Conservation (phyloP, 2,329 filamentous ascomycete species). For the Pyricularia sp. region DNA sequence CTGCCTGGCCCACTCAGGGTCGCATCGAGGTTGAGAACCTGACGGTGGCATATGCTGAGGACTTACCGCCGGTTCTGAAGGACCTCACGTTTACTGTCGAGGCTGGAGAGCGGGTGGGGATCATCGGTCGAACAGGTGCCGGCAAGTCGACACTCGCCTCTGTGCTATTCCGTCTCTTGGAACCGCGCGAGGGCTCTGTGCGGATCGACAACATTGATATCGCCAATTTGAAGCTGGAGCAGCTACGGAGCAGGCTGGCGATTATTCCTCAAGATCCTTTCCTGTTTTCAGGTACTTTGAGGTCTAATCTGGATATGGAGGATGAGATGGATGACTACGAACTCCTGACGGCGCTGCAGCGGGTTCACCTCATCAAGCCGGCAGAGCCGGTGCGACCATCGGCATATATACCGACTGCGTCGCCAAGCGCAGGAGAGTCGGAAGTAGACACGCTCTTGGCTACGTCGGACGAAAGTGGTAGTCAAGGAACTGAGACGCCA, state of each 20-base stretch:
- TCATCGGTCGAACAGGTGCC: conserved; percentile 52
- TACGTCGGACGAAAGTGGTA: neutral
- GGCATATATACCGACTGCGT: neutral
- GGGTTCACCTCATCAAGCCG: conserved; percentile 42
- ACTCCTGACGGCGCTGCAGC: conserved; percentile 44
- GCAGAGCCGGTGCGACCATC: conserved; percentile 22
- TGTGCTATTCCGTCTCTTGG: conserved; percentile 47
- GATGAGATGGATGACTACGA: conserved; percentile 46
- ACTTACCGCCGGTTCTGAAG: conserved; percentile 23
- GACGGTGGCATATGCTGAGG: conserved; percentile 21
- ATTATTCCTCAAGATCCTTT: conserved; percentile 59
- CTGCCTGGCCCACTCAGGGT: conserved; percentile 28
- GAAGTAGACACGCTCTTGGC: neutral
- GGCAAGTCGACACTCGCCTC: conserved; percentile 54
- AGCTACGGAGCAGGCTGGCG: conserved; percentile 45
- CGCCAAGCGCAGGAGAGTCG: neutral
- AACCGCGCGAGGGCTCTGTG: conserved; percentile 27
- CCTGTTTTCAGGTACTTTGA: conserved; percentile 50
- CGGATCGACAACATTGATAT: conserved; percentile 38
- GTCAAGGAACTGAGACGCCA: conserved; percentile 4
- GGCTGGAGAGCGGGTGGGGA: conserved; percentile 47
- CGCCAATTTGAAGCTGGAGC: conserved; percentile 43
- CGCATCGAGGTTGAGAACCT: conserved; percentile 24
- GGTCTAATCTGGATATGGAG: conserved; percentile 52
- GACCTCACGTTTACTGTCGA: conserved; percentile 22